Percentiles rank a stretch among this genome's conserved stretches.
These are phyloP conservation scores for Populus euphratica DNA, from an alignment of 345 rosid species.

Conservation along the genomic window DNA sequence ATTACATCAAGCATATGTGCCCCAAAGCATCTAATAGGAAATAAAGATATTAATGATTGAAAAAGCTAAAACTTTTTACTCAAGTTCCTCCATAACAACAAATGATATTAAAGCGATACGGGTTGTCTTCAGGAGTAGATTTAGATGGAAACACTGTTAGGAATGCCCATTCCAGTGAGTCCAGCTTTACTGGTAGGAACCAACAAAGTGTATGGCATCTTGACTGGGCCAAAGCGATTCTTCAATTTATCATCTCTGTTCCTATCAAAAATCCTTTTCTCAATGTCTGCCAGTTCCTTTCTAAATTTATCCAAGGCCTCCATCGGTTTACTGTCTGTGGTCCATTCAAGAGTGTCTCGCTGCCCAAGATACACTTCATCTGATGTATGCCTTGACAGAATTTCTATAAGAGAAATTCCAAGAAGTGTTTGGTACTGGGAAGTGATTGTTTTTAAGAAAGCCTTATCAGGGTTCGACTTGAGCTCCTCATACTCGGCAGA, in stretches of 20 bases:
- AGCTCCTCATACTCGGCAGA: slow-evolving; percentile 35
- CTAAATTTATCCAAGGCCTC: slow-evolving; percentile 38
- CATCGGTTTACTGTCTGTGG: slow-evolving; percentile 21
- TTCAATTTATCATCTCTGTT: slow-evolving; percentile 17
- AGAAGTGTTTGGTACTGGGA: slow-evolving; percentile 36
- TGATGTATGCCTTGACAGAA: slow-evolving; percentile 41
- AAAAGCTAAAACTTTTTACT: not conserved
- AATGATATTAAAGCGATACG: not conserved
- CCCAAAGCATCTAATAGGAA: not conserved
- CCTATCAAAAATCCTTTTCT: slow-evolving; percentile 21
- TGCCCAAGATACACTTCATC: slow-evolving; percentile 48
- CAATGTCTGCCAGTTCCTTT: slow-evolving; percentile 26
- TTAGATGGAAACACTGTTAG: slow-evolving; percentile 34
- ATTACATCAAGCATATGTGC: not conserved
- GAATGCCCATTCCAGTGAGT: slow-evolving; percentile 33
- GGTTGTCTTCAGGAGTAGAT: not conserved
- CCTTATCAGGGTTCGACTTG: slow-evolving; percentile 31
- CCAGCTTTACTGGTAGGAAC: slow-evolving; percentile 29
- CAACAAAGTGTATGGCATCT: slow-evolving; percentile 28
- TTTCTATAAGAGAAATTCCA: slow-evolving; percentile 41
- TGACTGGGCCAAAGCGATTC: slow-evolving; percentile 28
- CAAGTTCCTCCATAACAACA: not conserved
- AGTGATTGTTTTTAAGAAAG: slow-evolving; percentile 33
- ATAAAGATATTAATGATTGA: not conserved
- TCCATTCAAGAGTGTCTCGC: slow-evolving; percentile 42